Base-by-base conservation (phyloP, 2,329 filamentous ascomycete species). In the Fusarium robinianum region DNA sequence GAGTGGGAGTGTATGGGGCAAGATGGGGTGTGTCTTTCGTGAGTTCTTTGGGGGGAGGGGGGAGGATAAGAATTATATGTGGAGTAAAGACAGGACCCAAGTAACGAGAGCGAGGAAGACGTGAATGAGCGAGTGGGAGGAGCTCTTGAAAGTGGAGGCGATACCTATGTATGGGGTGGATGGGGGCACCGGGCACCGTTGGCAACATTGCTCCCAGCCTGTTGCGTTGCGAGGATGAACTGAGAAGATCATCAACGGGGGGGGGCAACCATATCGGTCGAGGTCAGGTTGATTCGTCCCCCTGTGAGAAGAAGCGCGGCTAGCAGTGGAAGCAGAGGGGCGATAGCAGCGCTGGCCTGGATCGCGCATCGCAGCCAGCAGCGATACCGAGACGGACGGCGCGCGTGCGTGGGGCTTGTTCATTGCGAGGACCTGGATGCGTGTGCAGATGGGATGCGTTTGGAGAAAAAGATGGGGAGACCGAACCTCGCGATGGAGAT, bases 211-310 rank as follows among this genome's bases (percentile, higher is more conserved):
- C 52, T 50, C 56, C 53, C 57, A 53, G 51, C 49, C 47, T 49
- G 32, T 44, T 33, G 36, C 35, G 29, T 32, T 38, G 37, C 35
- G 46, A 45, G 42, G 35, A 50, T 43, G 45, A 55, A 53, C 40
- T 45, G 46, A 49, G 54, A 60, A 51, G 57, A 60, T 60, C 57
- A 54, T 54, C n/a, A n/a, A n/a, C n/a, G n/a, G n/a, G n/a, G 54
- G 57, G 56, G 53, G 56, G 36, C 36, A 32, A 17, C 40, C 46
- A 53, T 51, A 56, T 60, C 57, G 57, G 55, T 54, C 56, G 57
- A 60, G 57, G 57, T 46, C 46, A 48, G 45, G 19, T 16, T 37
- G 36, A n/a, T 12, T 31, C 30, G 37, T 12, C 37, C 41, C 51
- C 53, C 41, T 59, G 51, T 18, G 35, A 35, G 12, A 22, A n/a